These are phyloP conservation scores for Phytophthora capsici DNA, from an alignment of 352 stramenopile species.

Conservation along the genomic window DNA sequence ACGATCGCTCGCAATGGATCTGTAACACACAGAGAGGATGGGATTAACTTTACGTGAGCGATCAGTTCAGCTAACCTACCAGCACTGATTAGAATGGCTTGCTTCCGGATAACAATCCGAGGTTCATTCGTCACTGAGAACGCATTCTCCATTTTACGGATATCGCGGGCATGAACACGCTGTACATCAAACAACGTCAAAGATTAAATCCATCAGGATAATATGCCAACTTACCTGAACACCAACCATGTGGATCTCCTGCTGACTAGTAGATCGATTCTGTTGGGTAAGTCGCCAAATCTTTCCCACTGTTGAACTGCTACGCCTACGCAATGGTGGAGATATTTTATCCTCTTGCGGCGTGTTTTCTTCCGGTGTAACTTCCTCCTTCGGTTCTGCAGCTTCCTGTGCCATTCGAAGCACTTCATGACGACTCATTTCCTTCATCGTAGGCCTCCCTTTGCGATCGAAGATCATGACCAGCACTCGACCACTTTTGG, in stretches of 20 bases:
- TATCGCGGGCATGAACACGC: conserved; percentile 65
- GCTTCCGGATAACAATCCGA: conserved; percentile 65
- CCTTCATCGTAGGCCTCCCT: conserved; percentile 49
- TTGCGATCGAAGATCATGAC: conserved; percentile 56
- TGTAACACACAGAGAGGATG: conserved; percentile 9
- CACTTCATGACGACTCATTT: conserved; percentile 66
- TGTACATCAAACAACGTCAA: conserved; percentile 16
- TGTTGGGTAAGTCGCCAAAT: conserved; percentile 30
- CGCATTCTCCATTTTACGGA: conserved; percentile 71
- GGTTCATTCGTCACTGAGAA: conserved; percentile 74
- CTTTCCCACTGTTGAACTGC: conserved; percentile 25
- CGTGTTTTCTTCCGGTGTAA: not conserved
- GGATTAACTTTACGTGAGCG: not conserved
- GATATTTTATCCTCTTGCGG: conserved; percentile 11
- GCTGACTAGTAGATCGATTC: conserved; percentile 18
- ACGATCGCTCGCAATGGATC: conserved; percentile 67
- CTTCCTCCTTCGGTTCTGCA: conserved; percentile 37
- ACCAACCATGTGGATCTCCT: conserved; percentile 30
- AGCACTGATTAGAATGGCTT: conserved; percentile 70
- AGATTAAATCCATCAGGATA: not conserved
- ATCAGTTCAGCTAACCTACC: conserved; percentile 30
- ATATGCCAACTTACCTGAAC: conserved; percentile 29
- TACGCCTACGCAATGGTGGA: conserved; percentile 27
- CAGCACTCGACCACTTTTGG: conserved; percentile 49
- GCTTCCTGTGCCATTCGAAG: conserved; percentile 62